Conservation (phyloP, 1,284 basidiomycete genomes). For the Trichosporon sp. region DNA sequence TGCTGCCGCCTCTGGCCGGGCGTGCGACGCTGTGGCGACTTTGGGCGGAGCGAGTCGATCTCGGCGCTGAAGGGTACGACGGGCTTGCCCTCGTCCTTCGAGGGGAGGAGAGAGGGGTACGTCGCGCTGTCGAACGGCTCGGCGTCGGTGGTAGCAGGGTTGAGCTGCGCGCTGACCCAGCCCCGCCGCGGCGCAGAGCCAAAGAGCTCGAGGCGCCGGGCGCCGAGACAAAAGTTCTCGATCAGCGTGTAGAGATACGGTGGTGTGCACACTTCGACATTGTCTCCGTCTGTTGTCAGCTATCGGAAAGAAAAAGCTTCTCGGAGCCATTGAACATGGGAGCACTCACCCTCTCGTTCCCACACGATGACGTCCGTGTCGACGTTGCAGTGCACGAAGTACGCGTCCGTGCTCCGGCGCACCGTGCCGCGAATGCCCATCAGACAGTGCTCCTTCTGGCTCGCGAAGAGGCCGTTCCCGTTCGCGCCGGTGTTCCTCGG, state of each 20-base stretch:
- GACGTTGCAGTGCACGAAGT: conserved; percentile 98
- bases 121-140: conserved; percentile 55
- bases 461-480: conserved; percentile 59
- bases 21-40: conserved; percentile 59
- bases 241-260: conserved; percentile 92
- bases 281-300: conserved; percentile 9
- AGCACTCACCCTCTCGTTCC: conserved; percentile 53
- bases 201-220: conserved; percentile 86
- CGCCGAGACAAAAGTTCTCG: conserved; percentile 95
- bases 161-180: conserved; percentile 79
- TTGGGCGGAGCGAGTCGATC: conserved; percentile 79
- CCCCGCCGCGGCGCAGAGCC: conserved; percentile 74
- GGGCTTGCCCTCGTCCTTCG: conserved; percentile 23
- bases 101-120: conserved; percentile 46
- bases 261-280: conserved; percentile 65
- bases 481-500: conserved; percentile 2
- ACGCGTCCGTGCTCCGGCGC: conserved; percentile 81
- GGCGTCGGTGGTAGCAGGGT: conserved; percentile 15
- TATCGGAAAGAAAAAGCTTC: too few species aligned
- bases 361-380: conserved; percentile 97
- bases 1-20: background rate
- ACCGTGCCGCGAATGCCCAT: conserved; percentile 99
- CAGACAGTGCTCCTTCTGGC: conserved; percentile 91
- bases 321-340: background rate
- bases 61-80: conserved; percentile 47